A percentile compares a stretch with the other conserved stretches of the same genome.
Evolutionary conservation across 805 yeast genomes (phyloP).

Genomic region (Kluyveromyces lactis): DNA sequence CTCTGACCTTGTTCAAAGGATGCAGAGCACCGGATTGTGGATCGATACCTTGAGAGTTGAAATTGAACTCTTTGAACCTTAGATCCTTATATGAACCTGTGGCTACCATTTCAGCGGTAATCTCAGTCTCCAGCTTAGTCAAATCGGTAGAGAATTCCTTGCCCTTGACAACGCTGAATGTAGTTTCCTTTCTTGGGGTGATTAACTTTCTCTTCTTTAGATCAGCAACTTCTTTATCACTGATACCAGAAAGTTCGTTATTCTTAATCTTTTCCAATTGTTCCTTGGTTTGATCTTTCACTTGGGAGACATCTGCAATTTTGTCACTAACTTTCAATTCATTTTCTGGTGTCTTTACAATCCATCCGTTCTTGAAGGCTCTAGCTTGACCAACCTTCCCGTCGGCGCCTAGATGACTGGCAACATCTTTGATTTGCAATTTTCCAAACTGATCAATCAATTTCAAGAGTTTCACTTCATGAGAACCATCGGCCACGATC

Average conservation of each 20-base stretch:
- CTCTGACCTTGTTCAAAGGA: slow-evolving; percentile 93
- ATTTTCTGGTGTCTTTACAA: slow-evolving; percentile 75
- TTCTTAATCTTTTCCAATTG: slow-evolving; percentile 47
- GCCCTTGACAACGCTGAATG: slow-evolving; percentile 74
- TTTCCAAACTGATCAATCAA: slow-evolving; percentile 71
- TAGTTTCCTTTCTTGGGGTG: slow-evolving; percentile 58
- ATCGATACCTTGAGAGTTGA: slow-evolving; percentile 85
- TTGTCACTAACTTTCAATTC: slow-evolving; percentile 48
- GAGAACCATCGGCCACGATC: slow-evolving; percentile 75
- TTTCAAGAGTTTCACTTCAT: slow-evolving; percentile 75
- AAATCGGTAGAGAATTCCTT: slow-evolving; percentile 75
- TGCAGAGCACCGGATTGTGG: slow-evolving; percentile 91
- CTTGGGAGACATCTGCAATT: slow-evolving; percentile 35
- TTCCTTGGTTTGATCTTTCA: slow-evolving; percentile 54
- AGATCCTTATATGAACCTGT: slow-evolving; percentile 76
- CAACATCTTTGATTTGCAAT: slow-evolving; percentile 68
- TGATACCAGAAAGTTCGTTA: slow-evolving; percentile 22
- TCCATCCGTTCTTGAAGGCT: slow-evolving; percentile 97
- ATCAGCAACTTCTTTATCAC: slow-evolving; percentile 66
- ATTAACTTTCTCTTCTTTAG: slow-evolving; percentile 91
- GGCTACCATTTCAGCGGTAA: slow-evolving; percentile 86
- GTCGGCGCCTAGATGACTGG: slow-evolving; percentile 62
- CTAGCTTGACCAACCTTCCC: slow-evolving; percentile 95
- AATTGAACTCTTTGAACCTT: slow-evolving; percentile 90
- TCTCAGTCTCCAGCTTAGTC: slow-evolving; percentile 79